Base-by-base conservation (phyloP, 73 alveolate species). In the Stentor roeselii region DNA sequence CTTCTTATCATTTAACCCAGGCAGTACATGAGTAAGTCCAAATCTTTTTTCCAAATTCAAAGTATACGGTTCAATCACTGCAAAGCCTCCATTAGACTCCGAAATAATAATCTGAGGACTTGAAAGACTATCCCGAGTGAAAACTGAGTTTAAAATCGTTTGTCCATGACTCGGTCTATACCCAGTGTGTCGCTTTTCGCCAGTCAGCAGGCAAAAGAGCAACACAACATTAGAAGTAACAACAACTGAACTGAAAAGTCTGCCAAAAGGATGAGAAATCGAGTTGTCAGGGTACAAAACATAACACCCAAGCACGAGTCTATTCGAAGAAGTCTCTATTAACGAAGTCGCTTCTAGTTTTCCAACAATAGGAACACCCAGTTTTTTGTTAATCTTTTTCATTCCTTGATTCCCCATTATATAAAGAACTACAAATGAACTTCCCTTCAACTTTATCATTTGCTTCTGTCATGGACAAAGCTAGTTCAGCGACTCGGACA, bases 171-270 rank as follows among this genome's bases (percentile, higher is more conserved):
- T 27, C 21, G 80, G 80, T 67, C 42, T 67, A 32, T 67, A 67
- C 37, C 50, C 14, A n/a, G 80, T 36, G 42, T 2, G 11, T 2
- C 80, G 0, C 27, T 21, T 67, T 21, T 67, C 80, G 42, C 80
- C 80, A 30, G 80, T 67, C 21, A 67, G 80, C 34, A 67, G 2
- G 34, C 80, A 67, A 40, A 30, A 67, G 42, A 67, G 21, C 11
- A 27, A 36, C 11, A 67, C 34, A 30, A 14, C 37, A 27, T 32
- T 67, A 1, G 80, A 40, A 0, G 42, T 67, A 15, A 67, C 80
- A 21, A 32, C 34, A 21, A 67, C 37, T 30, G 34, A 14, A 32
- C 34, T 36, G 2, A 67, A 67, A 30, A 67, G 41, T 2, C 21
- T 15, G 11, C 42, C n/a, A 32, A 27, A 67, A 15, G 0, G 42